phyloP scores from a whole-genome alignment of 305 asterid species.

The Coffea humblotiana region DNA sequence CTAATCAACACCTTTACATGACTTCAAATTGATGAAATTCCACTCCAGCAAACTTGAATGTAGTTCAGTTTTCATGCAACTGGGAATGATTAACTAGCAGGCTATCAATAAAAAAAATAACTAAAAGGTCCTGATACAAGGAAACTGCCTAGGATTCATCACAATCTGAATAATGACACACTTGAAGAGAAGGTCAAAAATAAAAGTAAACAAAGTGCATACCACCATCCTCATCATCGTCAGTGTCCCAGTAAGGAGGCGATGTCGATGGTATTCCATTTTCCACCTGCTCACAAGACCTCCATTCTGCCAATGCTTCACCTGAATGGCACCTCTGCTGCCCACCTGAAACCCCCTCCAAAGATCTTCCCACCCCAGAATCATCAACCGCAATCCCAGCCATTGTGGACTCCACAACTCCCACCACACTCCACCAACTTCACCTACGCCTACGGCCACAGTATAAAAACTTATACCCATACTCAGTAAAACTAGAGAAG shows the following conservation, averaged over 20 bases:
- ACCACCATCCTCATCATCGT: constrained; percentile 66
- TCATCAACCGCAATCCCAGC: constrained; percentile 59
- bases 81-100: background rate
- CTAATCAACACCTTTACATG: background rate
- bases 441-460: constrained; percentile 42
- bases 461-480: background rate
- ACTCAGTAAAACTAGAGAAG: background rate
- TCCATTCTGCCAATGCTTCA: constrained; percentile 77
- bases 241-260: constrained; percentile 91
- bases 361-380: constrained; percentile 52
- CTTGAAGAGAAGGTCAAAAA: background rate
- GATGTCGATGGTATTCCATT: constrained; percentile 76
- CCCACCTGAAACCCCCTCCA: constrained; percentile 57
- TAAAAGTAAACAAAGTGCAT: constrained; percentile 17
- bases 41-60: background rate
- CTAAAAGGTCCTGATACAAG: background rate
- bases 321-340: constrained; percentile 58
- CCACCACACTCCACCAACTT: constrained; percentile 46
- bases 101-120: background rate
- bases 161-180: background rate
- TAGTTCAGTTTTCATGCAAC: background rate
- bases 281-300: constrained; percentile 82
- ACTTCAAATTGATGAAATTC: background rate
- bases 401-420: constrained; percentile 64
- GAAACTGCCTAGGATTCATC: background rate